A percentile compares a stretch with the other conserved stretches of the same genome.
These are phyloP conservation scores for Ceriops decandra DNA, from an alignment of 345 rosid genomes.

Conservation along the genomic window DNA sequence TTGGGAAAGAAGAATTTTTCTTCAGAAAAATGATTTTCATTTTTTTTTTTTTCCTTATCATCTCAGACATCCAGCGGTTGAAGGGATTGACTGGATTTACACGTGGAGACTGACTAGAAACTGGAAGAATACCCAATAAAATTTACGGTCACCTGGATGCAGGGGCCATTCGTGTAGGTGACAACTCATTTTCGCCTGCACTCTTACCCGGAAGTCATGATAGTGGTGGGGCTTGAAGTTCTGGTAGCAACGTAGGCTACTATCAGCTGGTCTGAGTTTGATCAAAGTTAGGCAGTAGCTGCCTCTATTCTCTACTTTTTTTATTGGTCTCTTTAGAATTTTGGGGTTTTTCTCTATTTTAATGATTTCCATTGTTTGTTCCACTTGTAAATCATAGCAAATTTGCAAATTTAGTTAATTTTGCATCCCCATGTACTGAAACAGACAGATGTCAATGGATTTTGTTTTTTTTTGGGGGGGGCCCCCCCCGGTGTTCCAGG, in stretches of 20 bases:
- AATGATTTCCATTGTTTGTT: not conserved
- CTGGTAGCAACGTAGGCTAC: slow-evolving; percentile 6
- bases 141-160: slow-evolving; percentile 15
- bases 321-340: no score
- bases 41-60: not conserved
- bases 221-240: slow-evolving; percentile 8
- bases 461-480: not conserved
- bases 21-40: not conserved
- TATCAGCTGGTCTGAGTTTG: slow-evolving; percentile 23
- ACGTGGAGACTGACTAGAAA: slow-evolving; percentile 17
- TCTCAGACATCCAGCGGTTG: not conserved
- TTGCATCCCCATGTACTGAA: not conserved
- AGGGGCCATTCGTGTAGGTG: slow-evolving; percentile 11
- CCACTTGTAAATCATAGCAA: not conserved
- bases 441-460: not conserved
- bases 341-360: no score
- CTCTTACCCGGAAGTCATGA: slow-evolving; percentile 12
- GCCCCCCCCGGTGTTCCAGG: no score
- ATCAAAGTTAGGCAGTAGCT: slow-evolving; percentile 3
- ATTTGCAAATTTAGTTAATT: not conserved
- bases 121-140: slow-evolving; percentile 15
- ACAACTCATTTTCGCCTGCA: slow-evolving; percentile 11
- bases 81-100: slow-evolving; percentile 5
- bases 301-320: not conserved
- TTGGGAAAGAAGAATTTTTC: not conserved